Base-by-base conservation (phyloP, 306 rosid species). In the Cucurbita moschata region DNA sequence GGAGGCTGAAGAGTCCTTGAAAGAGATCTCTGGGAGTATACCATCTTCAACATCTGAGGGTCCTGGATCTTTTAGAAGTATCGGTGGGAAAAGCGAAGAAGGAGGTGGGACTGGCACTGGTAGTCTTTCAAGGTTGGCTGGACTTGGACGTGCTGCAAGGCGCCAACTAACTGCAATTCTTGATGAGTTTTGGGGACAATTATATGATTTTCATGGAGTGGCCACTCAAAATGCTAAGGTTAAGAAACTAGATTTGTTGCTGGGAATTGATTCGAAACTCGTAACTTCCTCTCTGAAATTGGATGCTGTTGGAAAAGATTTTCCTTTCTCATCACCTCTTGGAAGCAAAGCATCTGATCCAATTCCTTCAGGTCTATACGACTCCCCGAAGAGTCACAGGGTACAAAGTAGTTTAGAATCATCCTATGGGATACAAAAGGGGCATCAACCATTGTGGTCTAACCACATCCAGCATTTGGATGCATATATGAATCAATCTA, bases 101-200 rank as follows among this genome's bases (percentile, higher is more conserved):
- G 91, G 91, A 37, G 91, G 91, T 11, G 96, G 99, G 68, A 87
- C 76, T 60, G 88, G 91, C 68, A 79, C 91, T 73, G 97, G 96
- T 81, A 95, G 99, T 82, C 96, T 95, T 58, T 95, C 99, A 4
- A 89, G 91, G 81, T 78, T 91, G 78, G 96, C 88, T 58, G 99
- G 99, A 79, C 84, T 91, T 79, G 97, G 97, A 46, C 97, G 99
- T 69, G 96, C 92, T 47, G 96, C 92, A 81, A 89, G 99, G 81
- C 96, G 93, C 49, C 91, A 95, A 60, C 87, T 95, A 76, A 92
- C 97, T 53, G 72, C 79, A 35, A 76, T 76, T 81, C 99, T 95
- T 57, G 87, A 88, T 38, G 97, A 91, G 59, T 95, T 95, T 65
- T 95, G 99, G 99, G 92, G 96, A 62, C 91, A 88, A 54, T 85